Evolutionary conservation across 495 filamentous ascomycete species (phyloP).

Genomic region (Cercophora samala): DNA sequence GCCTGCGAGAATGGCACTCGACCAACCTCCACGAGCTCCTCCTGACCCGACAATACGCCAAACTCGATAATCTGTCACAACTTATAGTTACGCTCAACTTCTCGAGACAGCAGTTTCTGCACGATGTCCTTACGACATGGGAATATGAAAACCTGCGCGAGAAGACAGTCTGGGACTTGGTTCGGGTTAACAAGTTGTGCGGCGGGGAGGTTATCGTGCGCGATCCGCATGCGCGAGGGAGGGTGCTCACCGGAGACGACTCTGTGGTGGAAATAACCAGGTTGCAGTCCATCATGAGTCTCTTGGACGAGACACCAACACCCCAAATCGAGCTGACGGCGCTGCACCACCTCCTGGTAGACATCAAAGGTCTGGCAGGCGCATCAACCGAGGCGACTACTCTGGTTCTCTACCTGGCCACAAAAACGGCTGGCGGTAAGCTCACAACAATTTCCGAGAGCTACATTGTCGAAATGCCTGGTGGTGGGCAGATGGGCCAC

Average conservation of each 20-base stretch:
- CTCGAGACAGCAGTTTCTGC: conserved; percentile 80
- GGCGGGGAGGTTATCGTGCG: conserved; percentile 90
- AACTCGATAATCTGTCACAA: conserved; percentile 74
- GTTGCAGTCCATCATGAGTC: conserved; percentile 92
- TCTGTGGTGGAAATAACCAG: conserved; percentile 87
- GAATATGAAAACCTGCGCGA: conserved; percentile 76
- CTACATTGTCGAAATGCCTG: conserved; percentile 74
- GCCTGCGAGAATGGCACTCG: conserved; percentile 95
- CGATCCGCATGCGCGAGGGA: conserved; percentile 75
- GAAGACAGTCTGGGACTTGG: conserved; percentile 90
- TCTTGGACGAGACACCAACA: conserved; percentile 75
- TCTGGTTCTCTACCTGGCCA: conserved; percentile 74
- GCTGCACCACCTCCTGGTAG: conserved; percentile 80
- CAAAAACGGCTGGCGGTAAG: conserved; percentile 57
- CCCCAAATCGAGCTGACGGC: conserved; percentile 63
- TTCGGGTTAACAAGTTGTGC: conserved; percentile 88
- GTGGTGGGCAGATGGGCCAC: conserved; percentile 62
- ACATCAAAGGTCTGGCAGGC: conserved; percentile 75
- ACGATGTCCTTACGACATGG: conserved; percentile 82
- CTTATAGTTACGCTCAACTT: conserved; percentile 78
- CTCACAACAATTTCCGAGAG: conserved; percentile 74
- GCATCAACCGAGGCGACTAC: conserved; percentile 68
- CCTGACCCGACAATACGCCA: conserved; percentile 71
- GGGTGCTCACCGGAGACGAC: conserved; percentile 85
- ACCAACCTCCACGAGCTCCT: conserved; percentile 94